phyloP scores from a whole-genome alignment of 306 rosid species.

The Senna tora region DNA sequence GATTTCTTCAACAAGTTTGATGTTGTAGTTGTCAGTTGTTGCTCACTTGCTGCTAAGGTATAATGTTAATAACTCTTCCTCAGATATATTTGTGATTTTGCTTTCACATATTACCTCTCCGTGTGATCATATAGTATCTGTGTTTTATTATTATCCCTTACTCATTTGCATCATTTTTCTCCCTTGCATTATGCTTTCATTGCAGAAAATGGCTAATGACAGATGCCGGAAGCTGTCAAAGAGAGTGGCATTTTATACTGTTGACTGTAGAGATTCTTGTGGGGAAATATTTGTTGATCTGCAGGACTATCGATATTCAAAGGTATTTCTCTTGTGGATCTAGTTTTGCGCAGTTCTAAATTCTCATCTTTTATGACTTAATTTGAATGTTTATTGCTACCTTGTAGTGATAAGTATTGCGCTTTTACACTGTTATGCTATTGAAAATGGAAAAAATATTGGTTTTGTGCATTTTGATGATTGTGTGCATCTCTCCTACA shows the following conservation, averaged over 20 bases:
- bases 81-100: neutral
- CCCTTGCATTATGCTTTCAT: conserved; percentile 2
- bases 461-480: neutral
- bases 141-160: conserved; percentile 1
- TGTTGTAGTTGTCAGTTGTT: conserved; percentile 78
- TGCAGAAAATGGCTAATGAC: conserved; percentile 79
- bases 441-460: neutral
- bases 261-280: conserved; percentile 91
- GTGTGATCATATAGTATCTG: neutral
- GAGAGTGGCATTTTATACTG: conserved; percentile 80
- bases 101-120: neutral
- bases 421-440: neutral
- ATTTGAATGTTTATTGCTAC: neutral
- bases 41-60: conserved; percentile 82
- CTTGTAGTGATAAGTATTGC: neutral
- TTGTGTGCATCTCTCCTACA: neutral
- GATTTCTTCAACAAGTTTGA: conserved; percentile 80
- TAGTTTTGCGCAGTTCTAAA: neutral
- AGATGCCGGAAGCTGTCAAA: conserved; percentile 81
- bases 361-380: neutral
- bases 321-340: conserved; percentile 50
- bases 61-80: neutral
- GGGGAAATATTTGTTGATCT: conserved; percentile 97
- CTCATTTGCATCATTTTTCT: conserved; percentile 19
- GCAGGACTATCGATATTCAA: conserved; percentile 74